Evolutionary conservation across 139 green algal genomes (phyloP).

Genomic region (Trebouxia sp.): DNA sequence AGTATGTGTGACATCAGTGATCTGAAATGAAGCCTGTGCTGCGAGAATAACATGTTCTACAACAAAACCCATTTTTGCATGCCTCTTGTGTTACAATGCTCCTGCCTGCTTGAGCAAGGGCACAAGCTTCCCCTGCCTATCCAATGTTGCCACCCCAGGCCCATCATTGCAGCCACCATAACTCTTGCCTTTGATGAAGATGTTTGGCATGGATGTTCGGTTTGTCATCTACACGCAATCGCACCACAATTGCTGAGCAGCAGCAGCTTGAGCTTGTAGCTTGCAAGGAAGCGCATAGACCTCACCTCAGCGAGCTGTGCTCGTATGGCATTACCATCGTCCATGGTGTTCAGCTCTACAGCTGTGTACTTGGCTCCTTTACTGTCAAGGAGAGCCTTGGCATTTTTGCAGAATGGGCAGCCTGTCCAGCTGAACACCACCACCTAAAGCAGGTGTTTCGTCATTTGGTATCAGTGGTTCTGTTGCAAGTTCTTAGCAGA

Average conservation of each 20-base stretch:
- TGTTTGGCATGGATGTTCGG: conserved; percentile 62
- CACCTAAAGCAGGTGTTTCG: conserved; percentile 25
- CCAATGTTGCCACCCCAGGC: conserved; percentile 61
- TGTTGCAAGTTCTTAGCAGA: neutral
- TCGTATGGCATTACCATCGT: conserved; percentile 54
- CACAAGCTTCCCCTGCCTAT: conserved; percentile 62
- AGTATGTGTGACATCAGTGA: too few relatives aligned
- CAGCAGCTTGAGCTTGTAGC: too few relatives aligned
- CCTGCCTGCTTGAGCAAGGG: conserved; percentile 61
- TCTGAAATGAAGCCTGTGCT: too few relatives aligned
- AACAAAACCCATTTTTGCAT: too few relatives aligned
- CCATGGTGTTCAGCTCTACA: conserved; percentile 60
- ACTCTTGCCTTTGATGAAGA: conserved; percentile 52
- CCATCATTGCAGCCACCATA: conserved; percentile 77
- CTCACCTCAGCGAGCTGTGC: conserved; percentile 55
- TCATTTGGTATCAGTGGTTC: neutral
- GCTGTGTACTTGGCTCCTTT: conserved; percentile 52
- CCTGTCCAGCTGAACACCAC: conserved; percentile 46
- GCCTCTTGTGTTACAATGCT: conserved; percentile 43
- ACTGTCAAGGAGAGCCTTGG: conserved; percentile 57
- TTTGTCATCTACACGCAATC: conserved; percentile 43
- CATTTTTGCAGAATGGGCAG: conserved; percentile 61
- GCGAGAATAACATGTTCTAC: too few relatives aligned
- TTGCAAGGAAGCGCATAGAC: too few relatives aligned
- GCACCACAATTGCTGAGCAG: too few relatives aligned